Base-by-base conservation (phyloP, 2,329 filamentous ascomycete genomes). In the Claviceps purpurea region DNA sequence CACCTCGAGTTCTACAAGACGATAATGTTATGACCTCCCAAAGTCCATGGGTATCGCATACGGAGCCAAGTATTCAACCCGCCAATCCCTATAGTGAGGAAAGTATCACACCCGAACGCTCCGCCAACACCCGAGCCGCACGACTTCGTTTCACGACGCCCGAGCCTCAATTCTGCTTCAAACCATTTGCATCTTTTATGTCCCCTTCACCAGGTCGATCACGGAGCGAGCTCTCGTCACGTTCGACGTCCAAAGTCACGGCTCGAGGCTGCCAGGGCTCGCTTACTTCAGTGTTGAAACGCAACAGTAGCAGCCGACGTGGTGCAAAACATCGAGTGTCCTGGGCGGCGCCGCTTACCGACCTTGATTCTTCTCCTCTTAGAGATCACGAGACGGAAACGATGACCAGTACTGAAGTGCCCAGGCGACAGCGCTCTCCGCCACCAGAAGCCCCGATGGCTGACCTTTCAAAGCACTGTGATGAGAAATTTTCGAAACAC, bases 151-250 rank as follows among this genome's bases (percentile, higher is more conserved):
- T 67, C 37, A 64, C 65, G 2, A 74, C 72, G 0, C 71, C 74
- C 5, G 72, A 77, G 49, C 68, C 72, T 14, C 70, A 70, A 4
- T 66, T 77, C 34, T 72, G 71, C 0, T 67, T 77, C 57, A 76
- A 74, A 55, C 70, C 75, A 0, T 79, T 79, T 58, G 69, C 73
- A 1, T 70, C 71, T 1, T 79, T 79, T 59, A 71, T 75, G 58
- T 73, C 73, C 0, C 71, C 73, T 1, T 76, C 75, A 0, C 72
- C 76, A 1, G 65, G 70, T 42, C 65, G 58, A n/a, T 57, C 56
- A 14, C 55, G 59, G 11, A 38, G 3, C 1, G 24, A 37, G 11
- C 2, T 5, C n/a, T 41, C 30, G 4, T 34, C n/a, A 44, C 42
- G 13, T n/a, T 46, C 50, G 6, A 13, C 16, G 11, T 42, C 30